A percentile compares a stretch with the other conserved stretches of the same genome.
Conservation (phyloP, 805 yeast genomes). For the Blastobotrys peoriensis region DNA sequence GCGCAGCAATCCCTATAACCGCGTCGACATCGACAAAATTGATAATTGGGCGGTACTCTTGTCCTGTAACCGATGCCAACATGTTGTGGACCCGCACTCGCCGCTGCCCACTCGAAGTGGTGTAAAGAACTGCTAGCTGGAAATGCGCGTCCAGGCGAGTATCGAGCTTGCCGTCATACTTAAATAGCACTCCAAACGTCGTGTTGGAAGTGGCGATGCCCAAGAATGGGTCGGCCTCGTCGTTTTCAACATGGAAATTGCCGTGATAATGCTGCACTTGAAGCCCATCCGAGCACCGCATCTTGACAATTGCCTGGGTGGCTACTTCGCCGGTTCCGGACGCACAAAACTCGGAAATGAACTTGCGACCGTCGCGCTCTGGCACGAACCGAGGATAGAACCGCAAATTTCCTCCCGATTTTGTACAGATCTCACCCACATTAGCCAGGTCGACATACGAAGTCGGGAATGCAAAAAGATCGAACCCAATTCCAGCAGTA, state of each 20-base stretch:
- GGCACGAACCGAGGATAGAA: slow-evolving; percentile 62
- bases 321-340: slow-evolving; percentile 45
- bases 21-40: slow-evolving; percentile 76
- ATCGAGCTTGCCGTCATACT: slow-evolving; percentile 69
- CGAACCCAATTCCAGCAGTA: slow-evolving; percentile 61
- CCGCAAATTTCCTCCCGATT: slow-evolving; percentile 66
- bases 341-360: slow-evolving; percentile 54
- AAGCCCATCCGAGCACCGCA: slow-evolving; percentile 82
- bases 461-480: slow-evolving; percentile 62
- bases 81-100: slow-evolving; percentile 83
- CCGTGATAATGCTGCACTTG: slow-evolving; percentile 76
- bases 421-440: slow-evolving; percentile 53
- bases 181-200: slow-evolving; percentile 62
- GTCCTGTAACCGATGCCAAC: slow-evolving; percentile 73
- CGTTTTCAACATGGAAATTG: slow-evolving; percentile 35
- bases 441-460: slow-evolving; percentile 68
- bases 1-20: slow-evolving; percentile 45
- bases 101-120: slow-evolving; percentile 67
- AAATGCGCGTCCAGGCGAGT: slow-evolving; percentile 75
- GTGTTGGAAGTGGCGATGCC: slow-evolving; percentile 61
- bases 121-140: slow-evolving; percentile 84
- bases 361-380: slow-evolving; percentile 61
- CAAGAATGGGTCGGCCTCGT: slow-evolving; percentile 57
- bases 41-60: slow-evolving; percentile 60
- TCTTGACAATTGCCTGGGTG: slow-evolving; percentile 74